Evolutionary conservation across 768 basidiomycete species (phyloP).

Genomic region (Clavulina sp.): DNA sequence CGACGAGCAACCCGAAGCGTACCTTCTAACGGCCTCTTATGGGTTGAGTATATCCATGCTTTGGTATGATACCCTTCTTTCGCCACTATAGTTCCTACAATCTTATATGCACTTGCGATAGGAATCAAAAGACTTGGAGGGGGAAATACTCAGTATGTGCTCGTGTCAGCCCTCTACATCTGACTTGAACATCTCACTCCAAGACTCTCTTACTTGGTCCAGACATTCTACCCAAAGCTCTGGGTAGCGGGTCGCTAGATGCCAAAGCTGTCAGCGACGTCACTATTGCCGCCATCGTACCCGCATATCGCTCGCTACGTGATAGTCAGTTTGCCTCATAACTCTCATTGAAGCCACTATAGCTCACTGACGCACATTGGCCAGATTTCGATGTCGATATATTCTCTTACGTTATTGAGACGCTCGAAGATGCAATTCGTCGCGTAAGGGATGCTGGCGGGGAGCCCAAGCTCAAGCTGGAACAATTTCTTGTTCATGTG

Average conservation of each 20-base stretch:
- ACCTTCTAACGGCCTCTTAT: constrained; percentile 58
- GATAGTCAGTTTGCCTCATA: constrained; percentile 25
- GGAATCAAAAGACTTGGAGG: too few species aligned
- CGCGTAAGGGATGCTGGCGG: constrained; percentile 44
- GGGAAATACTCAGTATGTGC: too few species aligned
- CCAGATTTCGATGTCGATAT: constrained; percentile 8
- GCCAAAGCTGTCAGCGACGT: constrained; percentile 8
- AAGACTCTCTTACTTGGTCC: too few species aligned
- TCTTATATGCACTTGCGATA: too few species aligned
- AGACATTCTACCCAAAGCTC: too few species aligned
- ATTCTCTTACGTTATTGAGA: constrained; percentile 34
- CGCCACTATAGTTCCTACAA: too few species aligned
- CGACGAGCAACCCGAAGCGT: constrained; percentile 52
- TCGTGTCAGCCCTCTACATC: too few species aligned
- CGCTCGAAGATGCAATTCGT: constrained; percentile 46
- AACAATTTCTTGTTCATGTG: constrained; percentile 61
- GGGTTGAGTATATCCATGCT: constrained; percentile 60
- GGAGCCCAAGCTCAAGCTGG: constrained; percentile 61
- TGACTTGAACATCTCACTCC: too few species aligned
- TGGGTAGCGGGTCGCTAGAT: constrained; percentile 33
- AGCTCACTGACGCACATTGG: neutral
- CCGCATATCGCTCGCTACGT: constrained; percentile 45
- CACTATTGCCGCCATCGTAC: constrained; percentile 26
- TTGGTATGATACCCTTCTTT: too few species aligned
- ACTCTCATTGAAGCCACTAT: neutral